Conservation (phyloP, 805 yeast genomes). For the Wickerhamiella kurtzmanii region DNA sequence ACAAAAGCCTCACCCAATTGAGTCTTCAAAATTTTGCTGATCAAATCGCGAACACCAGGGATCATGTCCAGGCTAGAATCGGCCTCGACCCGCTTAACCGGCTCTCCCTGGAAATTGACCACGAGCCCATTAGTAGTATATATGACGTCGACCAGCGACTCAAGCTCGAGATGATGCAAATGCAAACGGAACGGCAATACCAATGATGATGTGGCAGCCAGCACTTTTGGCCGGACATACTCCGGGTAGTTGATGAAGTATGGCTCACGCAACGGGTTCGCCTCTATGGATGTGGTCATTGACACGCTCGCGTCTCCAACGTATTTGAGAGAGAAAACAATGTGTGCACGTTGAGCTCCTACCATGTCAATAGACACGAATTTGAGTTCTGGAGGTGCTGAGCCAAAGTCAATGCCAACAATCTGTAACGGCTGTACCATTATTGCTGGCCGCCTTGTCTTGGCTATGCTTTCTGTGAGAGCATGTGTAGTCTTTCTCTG, state of each 20-base stretch:
- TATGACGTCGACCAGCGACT: conserved; percentile 23
- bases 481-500: conserved; percentile 40
- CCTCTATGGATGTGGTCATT: conserved; percentile 60
- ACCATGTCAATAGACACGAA: conserved; percentile 44
- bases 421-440: conserved; percentile 38
- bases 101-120: conserved; percentile 22
- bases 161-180: conserved; percentile 18
- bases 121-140: conserved; percentile 23
- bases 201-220: conserved; percentile 19
- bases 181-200: conserved; percentile 22
- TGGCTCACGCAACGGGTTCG: conserved; percentile 40
- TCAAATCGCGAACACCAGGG: conserved; percentile 21
- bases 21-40: conserved; percentile 16
- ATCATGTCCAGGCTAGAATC: conserved; percentile 23
- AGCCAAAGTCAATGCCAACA: conserved; percentile 60
- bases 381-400: conserved; percentile 57
- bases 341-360: conserved; percentile 40
- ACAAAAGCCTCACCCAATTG: conserved; percentile 21
- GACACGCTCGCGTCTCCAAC: conserved; percentile 62
- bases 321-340: conserved; percentile 60
- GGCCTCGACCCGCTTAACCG: conserved; percentile 20
- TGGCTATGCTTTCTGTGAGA: conserved; percentile 23
- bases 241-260: conserved; percentile 24
- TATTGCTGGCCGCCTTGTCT: conserved; percentile 22
- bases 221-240: conserved; percentile 19